These are phyloP conservation scores for Wickerhamiella kazuoi DNA, from an alignment of 805 yeast genomes.

Conservation along the genomic window DNA sequence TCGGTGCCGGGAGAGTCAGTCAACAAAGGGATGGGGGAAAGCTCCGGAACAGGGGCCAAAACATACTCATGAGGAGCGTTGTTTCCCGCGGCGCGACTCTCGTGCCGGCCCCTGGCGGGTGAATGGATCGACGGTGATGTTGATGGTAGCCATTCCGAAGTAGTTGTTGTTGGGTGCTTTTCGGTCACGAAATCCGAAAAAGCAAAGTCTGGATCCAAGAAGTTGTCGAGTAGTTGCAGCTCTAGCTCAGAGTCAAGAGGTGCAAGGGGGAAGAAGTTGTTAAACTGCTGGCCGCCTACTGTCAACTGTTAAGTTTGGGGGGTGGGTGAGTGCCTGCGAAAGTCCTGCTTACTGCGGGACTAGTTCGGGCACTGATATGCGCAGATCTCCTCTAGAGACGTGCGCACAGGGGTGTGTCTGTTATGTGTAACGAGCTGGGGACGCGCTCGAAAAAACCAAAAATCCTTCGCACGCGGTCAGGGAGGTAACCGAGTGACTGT, in stretches of 20 bases:
- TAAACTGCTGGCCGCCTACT: not conserved
- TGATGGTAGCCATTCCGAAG: not conserved
- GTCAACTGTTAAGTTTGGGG: not conserved
- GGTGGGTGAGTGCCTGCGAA: not conserved
- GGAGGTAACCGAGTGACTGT: too few species aligned
- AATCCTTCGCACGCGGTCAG: too few species aligned
- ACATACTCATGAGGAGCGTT: not conserved
- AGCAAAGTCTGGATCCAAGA: not conserved
- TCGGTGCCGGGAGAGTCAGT: not conserved
- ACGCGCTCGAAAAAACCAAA: too few species aligned
- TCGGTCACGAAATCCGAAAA: not conserved
- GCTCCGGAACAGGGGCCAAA: not conserved
- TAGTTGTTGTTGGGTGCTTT: not conserved
- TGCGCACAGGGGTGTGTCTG: too few species aligned
- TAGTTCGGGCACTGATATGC: too few species aligned
- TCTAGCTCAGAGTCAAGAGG: not conserved
- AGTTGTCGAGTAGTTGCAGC: not conserved
- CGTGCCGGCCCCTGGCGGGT: not conserved
- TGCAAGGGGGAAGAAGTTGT: not conserved
- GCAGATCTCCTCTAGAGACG: too few species aligned
- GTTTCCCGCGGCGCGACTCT: not conserved
- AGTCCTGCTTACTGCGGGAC: not conserved
- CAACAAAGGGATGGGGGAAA: not conserved
- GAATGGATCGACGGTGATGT: too few species aligned
- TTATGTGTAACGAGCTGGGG: too few species aligned